Evolutionary conservation across 2,329 filamentous ascomycete species (phyloP), one percentile per base, ranked within the genome.

Genomic region (Pseudocercospora musae): DNA sequence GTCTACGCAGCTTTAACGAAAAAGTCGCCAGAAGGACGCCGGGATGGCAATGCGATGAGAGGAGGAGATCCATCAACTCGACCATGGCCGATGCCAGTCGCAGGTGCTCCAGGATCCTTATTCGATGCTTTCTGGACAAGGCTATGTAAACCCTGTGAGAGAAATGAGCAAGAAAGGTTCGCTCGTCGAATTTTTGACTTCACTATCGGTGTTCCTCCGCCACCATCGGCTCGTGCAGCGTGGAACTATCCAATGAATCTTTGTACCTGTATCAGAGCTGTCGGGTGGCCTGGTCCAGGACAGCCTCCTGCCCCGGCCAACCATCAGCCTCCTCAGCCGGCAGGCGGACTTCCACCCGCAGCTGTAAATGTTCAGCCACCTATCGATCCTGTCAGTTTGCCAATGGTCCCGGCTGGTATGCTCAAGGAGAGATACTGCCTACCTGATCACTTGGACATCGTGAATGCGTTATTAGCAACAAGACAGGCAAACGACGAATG

Each of bases 241-340:
- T 53, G 29, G 27, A 33, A 42, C 8, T 59, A 44, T 6, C 57
- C 57, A 15, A 42, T 46, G 48, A 59, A 27, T 15, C 13, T 37
- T 18, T 59, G 57, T n/a, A 53, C 46, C 20, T 59, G 57, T 15
- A 42, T 59, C 13, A 54, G 52, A 59, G 8, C 18, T 3, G 20
- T 59, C 9, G 57, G 57, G 7, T 59, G 57, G 57, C n/a, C 18
- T 27, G 57, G 49, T 3, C 27, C 27, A 5, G 9, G 4, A n/a
- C 11, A 29, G 18, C 57, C 46, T 10, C 37, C 37, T 40, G n/a
- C 18, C 0, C 37, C 37, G 1, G 4, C 37, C 15, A 40, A 40
- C n/a, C 37, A 40, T 18, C 37, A 40, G 6, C 37, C 37, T 40
- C 15, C 37, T 18, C 37, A 40, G 33, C 33, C 33, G 15, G 3